Conservation (phyloP, 2,329 filamentous ascomycete species). For the Thelonectria blattea region DNA sequence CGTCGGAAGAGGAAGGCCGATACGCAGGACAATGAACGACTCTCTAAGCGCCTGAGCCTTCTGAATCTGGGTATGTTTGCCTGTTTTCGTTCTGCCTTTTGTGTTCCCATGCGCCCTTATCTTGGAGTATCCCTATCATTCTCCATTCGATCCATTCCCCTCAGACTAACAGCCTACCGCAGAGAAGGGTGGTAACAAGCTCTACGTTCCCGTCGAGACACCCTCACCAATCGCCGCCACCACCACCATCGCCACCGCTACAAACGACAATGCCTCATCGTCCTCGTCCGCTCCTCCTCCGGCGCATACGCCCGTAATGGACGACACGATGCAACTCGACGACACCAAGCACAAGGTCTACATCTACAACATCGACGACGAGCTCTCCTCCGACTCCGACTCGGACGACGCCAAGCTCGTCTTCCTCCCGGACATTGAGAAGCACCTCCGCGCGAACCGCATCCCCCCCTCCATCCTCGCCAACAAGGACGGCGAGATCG, state of each 20-base stretch:
- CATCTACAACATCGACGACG: conserved; percentile 88
- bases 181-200: conserved; percentile 68
- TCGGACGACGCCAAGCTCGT: conserved; percentile 66
- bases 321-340: conserved; percentile 82
- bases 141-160: not conserved
- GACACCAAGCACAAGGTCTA: conserved; percentile 87
- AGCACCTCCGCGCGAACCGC: conserved; percentile 75
- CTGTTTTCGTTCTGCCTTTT: not conserved
- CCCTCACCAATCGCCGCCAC: conserved; percentile 37
- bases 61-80: conserved; percentile 75
- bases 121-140: no score
- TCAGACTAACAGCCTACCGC: conserved; percentile 21
- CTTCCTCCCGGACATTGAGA: conserved; percentile 86
- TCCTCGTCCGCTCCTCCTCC: conserved; percentile 13
- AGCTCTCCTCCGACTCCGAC: conserved; percentile 66
- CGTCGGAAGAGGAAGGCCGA: conserved; percentile 66
- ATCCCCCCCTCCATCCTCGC: conserved; percentile 70
- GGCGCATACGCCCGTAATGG: conserved; percentile 33
- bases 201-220: conserved; percentile 69
- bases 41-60: conserved; percentile 83
- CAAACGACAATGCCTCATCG: not conserved
- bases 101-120: no score
- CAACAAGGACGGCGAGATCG: conserved; percentile 60
- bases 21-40: conserved; percentile 69
- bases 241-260: conserved; percentile 11